Percentiles rank a stretch among this genome's conserved stretches.
These are phyloP conservation scores for Pharus latifolius DNA, from an alignment of 176 grass and related monocot genomes.

Conservation along the genomic window DNA sequence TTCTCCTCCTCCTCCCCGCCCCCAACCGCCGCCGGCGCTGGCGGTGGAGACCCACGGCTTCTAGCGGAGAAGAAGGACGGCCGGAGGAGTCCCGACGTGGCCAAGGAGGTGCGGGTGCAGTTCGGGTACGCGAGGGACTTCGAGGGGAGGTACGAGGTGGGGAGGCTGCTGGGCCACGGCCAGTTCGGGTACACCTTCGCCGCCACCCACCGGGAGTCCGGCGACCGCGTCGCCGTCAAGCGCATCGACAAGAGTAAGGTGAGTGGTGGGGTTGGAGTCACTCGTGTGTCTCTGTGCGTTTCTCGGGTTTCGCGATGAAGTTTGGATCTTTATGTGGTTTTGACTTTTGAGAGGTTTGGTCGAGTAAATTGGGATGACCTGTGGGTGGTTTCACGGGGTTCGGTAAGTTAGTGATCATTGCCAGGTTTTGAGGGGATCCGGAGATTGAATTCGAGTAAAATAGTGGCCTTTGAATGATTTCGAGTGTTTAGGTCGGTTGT, in stretches of 20 bases:
- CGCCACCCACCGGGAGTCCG: slow-evolving; percentile 57
- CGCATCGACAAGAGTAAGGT: slow-evolving; percentile 98
- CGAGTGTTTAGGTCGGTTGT: not conserved
- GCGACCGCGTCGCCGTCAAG: slow-evolving; percentile 86
- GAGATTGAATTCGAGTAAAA: too few species aligned
- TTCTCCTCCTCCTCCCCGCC: slow-evolving; percentile 21
- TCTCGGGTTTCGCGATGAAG: not conserved
- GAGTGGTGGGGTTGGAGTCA: not conserved
- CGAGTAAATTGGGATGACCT: too few species aligned
- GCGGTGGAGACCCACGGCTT: not conserved
- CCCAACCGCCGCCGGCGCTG: not conserved
- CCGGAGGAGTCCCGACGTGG: too few species aligned
- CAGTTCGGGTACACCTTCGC: slow-evolving; percentile 98
- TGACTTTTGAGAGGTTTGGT: too few species aligned
- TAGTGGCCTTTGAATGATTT: not conserved
- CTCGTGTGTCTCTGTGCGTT: too few species aligned
- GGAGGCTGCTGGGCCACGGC: slow-evolving; percentile 85
- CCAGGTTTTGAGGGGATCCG: too few species aligned
- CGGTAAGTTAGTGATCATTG: too few species aligned
- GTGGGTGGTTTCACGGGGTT: too few species aligned
- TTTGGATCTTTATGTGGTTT: not conserved
- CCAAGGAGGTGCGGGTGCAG: slow-evolving; percentile 13
- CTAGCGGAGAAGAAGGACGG: too few species aligned
- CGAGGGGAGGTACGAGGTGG: slow-evolving; percentile 58
- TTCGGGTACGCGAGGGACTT: slow-evolving; percentile 89